Evolutionary conservation across 768 basidiomycete species (phyloP), one percentile per base, ranked within the genome.

Genomic region (Leccinum sublutescens): DNA sequence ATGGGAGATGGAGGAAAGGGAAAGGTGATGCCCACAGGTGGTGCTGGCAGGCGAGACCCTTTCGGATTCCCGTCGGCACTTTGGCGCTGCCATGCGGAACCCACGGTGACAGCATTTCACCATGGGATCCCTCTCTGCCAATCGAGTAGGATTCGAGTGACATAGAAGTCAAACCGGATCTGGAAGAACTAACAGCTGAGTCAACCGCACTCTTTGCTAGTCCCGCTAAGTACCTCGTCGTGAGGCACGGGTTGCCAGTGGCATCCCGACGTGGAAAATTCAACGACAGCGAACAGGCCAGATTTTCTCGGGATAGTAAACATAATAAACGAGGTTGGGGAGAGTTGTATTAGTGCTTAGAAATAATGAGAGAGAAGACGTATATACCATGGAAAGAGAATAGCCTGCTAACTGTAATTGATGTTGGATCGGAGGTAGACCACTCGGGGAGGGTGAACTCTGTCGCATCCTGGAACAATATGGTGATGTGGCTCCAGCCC

Each of bases 401-500:
- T 85, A 85, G 57, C 29, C 29, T 29, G 9, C 82, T 82, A 62
- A 85, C 69, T 1, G 82, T 83, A 55, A 83, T 70, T 78, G 55
- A 86, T 76, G 58, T 80, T 81, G 81, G 79, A 58, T 83, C 81
- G 2, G 75, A 70, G 1, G 78, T 71, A 1, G 75, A 55, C 78
- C 84, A 84, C 62, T 84, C 84, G 1, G 88, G 88, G 34, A 91
- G 78, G 3, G 76, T 72, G 61, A 92, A 91, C 34, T 79, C 79
- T 45, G 80, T 79, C 1, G 90, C 90, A 68, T 91, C 89, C 62
- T 91, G 87, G 57, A 84, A 86, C 1, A 91, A 72, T 34, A 86
- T 84, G 57, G 80, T 81, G 23, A 92, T 84, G 70, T 92, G 90
- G 47, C 75, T 83, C 88, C 88, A 91, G 1, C 89, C 89, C 50